These are phyloP conservation scores for Penicillium expansum DNA, from an alignment of 2,329 filamentous ascomycete genomes.

Conservation along the genomic window DNA sequence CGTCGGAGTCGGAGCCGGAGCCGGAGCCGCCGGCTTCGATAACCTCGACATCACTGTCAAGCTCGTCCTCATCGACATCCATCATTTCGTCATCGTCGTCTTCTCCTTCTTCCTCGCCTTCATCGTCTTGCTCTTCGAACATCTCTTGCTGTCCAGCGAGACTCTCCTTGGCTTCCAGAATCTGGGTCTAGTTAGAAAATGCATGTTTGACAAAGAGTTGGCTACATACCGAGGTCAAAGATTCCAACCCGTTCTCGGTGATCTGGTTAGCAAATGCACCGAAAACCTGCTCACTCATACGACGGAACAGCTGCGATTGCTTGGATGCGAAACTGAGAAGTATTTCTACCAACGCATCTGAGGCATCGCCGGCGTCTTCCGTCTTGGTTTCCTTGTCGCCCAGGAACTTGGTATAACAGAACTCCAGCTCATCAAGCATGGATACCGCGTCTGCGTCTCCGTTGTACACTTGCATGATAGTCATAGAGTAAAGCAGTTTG, in stretches of 20 bases:
- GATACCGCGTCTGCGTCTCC: conserved; percentile 82
- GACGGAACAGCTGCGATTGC: conserved; percentile 77
- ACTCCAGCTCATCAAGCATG: conserved; percentile 75
- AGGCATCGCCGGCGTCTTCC: conserved; percentile 50
- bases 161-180: conserved; percentile 76
- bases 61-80: conserved; percentile 42
- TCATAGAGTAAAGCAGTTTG: conserved; percentile 76
- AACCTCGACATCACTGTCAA: conserved; percentile 39
- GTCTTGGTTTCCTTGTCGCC: conserved; percentile 53
- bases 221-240: conserved; percentile 49
- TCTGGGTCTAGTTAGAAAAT: conserved; percentile 53
- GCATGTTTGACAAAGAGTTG: neutral
- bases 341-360: conserved; percentile 79
- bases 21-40: conserved; percentile 38
- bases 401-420: conserved; percentile 66
- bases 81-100: conserved; percentile 50
- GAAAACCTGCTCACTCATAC: conserved; percentile 86
- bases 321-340: conserved; percentile 86
- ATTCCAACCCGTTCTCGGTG: conserved; percentile 68
- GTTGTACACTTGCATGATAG: conserved; percentile 85
- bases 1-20: conserved; percentile 49
- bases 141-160: conserved; percentile 79
- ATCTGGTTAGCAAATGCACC: conserved; percentile 74
- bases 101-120: conserved; percentile 28
- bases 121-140: conserved; percentile 68